Base-by-base conservation (phyloP, 1,284 basidiomycete genomes). In the Sanghuangporus weigelae region DNA sequence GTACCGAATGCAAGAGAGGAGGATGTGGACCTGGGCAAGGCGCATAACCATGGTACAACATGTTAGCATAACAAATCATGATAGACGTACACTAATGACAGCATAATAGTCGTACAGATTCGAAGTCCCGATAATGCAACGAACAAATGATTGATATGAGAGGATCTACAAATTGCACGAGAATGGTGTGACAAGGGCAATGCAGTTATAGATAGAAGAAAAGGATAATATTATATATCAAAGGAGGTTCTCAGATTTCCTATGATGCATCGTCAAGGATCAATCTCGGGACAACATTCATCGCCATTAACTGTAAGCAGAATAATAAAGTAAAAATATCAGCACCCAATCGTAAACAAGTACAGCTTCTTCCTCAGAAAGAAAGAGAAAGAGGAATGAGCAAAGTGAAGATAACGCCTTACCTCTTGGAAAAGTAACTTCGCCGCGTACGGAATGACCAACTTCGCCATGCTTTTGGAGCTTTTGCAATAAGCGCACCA, bases 371-470 rank as follows among this genome's bases (percentile, higher is more conserved):
- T n/a, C 21, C 44, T n/a, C 40, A 21, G 7, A 21, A 63, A 51
- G 50, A n/a, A n/a, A 51, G 54, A 63, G 59, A 50, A 36, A 57
- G 60, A 50, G 36, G 40, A 38, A 12, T 39, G 46, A 46, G 46
- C 39, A 39, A 7, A 59, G n/a, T 42, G 49, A 60, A 56, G 66
- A 44, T 14, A 7, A 2, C 26, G 12, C 42, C 85, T 67, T 69
- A 95, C 93, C 84, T 98, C 96, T 76, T 99, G 96, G 81, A 99
- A 96, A 54, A 99, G 80, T 66, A 99, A 75, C 77, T 99, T 99
- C 60, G 96, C 95, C 8, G 96, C 97, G 73, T 99, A 99, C 0
- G 97, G 97, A 63, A 99, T 96, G n/a, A 92, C 96, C 67, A 99
- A 81, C 72, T 95, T 92, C 49, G 95, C 93, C 80, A 99, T 94